Conservation (phyloP, 1,284 basidiomycete genomes). For the Melampsora americana region DNA sequence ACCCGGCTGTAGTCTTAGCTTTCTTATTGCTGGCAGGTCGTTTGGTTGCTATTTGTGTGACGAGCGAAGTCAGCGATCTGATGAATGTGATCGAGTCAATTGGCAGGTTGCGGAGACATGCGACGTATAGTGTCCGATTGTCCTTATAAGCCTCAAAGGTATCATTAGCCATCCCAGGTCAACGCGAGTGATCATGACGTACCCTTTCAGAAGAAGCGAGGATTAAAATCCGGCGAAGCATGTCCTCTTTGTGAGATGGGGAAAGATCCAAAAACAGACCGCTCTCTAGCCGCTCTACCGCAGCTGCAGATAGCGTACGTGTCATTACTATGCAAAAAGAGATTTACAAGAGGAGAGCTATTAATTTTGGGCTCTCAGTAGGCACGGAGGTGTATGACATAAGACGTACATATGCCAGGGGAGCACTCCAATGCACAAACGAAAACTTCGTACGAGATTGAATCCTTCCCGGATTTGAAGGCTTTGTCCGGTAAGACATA, state of each 20-base stretch:
- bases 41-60: slow-evolving; percentile 22
- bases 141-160: slow-evolving; percentile 10
- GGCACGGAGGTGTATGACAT: background rate
- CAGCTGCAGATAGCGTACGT: slow-evolving; percentile 17
- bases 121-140: slow-evolving; percentile 22
- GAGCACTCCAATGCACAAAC: slow-evolving; percentile 26
- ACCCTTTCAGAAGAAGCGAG: slow-evolving; percentile 28
- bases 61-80: slow-evolving; percentile 13
- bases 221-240: slow-evolving; percentile 19
- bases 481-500: slow-evolving; percentile 24
- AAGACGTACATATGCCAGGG: background rate
- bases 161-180: background rate
- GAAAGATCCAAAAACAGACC: slow-evolving; percentile 28
- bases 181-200: background rate
- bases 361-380: background rate
- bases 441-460: slow-evolving; percentile 22
- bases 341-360: background rate
- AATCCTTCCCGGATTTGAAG: slow-evolving; percentile 27
- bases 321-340: slow-evolving; percentile 2
- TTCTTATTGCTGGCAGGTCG: slow-evolving; percentile 15
- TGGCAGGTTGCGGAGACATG: slow-evolving; percentile 18
- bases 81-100: slow-evolving; percentile 16
- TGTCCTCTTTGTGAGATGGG: slow-evolving; percentile 23
- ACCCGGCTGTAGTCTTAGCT: slow-evolving; percentile 36
- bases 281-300: slow-evolving; percentile 16